Evolutionary conservation across 768 basidiomycete species (phyloP), one percentile per base, ranked within the genome.

Genomic region (Termitomyces titanicus): DNA sequence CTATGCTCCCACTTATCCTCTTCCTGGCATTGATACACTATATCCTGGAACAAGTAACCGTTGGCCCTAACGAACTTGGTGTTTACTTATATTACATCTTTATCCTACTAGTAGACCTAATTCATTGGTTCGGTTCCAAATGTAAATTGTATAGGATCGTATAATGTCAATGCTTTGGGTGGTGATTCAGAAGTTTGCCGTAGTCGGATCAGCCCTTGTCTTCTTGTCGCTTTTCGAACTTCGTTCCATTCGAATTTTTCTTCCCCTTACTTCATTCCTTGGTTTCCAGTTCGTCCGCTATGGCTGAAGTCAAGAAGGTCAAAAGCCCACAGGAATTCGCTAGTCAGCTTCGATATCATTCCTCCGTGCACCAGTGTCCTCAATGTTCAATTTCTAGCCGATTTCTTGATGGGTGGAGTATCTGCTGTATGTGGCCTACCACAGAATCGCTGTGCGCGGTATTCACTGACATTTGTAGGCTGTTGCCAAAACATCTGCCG

Each of bases 401-500:
- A 95, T 73, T 95, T 95, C 84, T 72, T 94, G 77, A 95, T 95
- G 93, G 93, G 93, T 73, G 93, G 92, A 86, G 89, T 93, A 66
- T 92, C 91, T 60, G 90, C 92, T 67, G 89, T 92, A 72, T 51
- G 88, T 78, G n/a, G 24, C 11, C 17, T 25, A 6, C 24, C 17
- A n/a, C 17, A 37, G 47, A 33, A 33, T 3, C 20, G 5, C n/a
- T n/a, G 5, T 18, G 46, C 11, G 3, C 17, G 7, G 20, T 35
- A 37, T 37, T 18, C 35, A 18, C 15, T 37, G 35, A 37, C 24
- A 9, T 5, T 25, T 34, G 33, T 61, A 94, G 92, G 97, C 97
- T 65, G 92, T 98, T 73, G 90, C 97, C 53, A 99, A 99, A 85
- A 98, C 97, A 61, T 91, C 90, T 63, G 97, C 97, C 66, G 97